These are phyloP conservation scores for Diversispora epigaea DNA, from an alignment of 192 early-diverging fungal genomes.

Conservation along the genomic window DNA sequence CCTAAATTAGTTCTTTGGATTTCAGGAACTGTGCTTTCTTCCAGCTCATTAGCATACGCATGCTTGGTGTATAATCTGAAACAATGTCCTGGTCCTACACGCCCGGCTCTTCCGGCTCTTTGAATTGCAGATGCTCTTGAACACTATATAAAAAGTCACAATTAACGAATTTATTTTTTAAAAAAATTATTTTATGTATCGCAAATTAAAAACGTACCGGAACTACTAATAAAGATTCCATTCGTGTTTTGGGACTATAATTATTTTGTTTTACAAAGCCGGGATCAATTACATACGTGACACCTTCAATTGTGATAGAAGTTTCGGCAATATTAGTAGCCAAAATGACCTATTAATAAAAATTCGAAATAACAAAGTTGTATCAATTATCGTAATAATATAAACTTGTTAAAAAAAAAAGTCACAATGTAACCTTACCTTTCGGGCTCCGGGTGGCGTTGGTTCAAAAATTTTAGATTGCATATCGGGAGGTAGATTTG, in stretches of 20 bases:
- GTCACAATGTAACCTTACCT: slow-evolving; percentile 42
- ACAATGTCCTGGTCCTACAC: slow-evolving; percentile 96
- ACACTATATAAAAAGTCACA: slow-evolving; percentile 41
- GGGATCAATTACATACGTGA: slow-evolving; percentile 96
- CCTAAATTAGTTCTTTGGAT: slow-evolving; percentile 95
- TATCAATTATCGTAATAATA: too few relatives aligned
- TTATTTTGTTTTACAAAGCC: slow-evolving; percentile 96
- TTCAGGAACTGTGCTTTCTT: slow-evolving; percentile 92
- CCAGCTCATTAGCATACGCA: slow-evolving; percentile 92
- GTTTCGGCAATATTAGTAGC: slow-evolving; percentile 99
- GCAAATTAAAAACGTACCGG: slow-evolving; percentile 45
- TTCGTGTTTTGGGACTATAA: slow-evolving; percentile 91
- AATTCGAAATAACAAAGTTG: background rate
- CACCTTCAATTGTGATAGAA: slow-evolving; percentile 95
- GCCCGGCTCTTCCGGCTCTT: slow-evolving; percentile 91
- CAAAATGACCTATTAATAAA: slow-evolving; percentile 63
- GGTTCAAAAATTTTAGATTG: slow-evolving; percentile 97
- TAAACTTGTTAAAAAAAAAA: too few relatives aligned
- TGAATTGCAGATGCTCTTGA: slow-evolving; percentile 93
- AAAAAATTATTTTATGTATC: background rate
- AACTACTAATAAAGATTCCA: slow-evolving; percentile 96
- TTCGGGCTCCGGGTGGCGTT: slow-evolving; percentile 88
- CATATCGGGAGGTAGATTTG: slow-evolving; percentile 93
- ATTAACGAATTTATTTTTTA: background rate
- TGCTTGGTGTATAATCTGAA: slow-evolving; percentile 93